Percentiles rank a stretch among this genome's conserved stretches.
Evolutionary conservation across 2,329 filamentous ascomycete species (phyloP).

Genomic region (Rhynchosporium agropyri): DNA sequence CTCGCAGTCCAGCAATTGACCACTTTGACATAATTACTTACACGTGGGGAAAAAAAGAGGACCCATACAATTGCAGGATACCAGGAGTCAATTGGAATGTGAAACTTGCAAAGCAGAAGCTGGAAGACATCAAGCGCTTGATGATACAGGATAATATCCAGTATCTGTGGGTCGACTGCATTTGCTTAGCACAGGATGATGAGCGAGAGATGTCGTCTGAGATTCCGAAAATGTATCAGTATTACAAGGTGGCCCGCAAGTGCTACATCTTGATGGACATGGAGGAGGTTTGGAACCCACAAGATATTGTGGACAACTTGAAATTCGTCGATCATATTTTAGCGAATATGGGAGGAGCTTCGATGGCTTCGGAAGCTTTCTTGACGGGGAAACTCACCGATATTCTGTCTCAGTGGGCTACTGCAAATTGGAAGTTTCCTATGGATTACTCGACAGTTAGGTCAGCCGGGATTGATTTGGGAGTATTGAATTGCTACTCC

Average conservation of each 20-base stretch:
- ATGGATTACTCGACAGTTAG: slow-evolving; percentile 18
- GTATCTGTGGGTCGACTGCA: slow-evolving; percentile 35
- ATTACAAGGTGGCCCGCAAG: slow-evolving; percentile 33
- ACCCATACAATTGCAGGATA: slow-evolving; percentile 23
- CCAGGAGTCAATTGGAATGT: slow-evolving; percentile 26
- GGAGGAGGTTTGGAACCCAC: slow-evolving; percentile 40
- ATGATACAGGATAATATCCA: slow-evolving; percentile 22
- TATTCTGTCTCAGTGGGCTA: slow-evolving; percentile 24
- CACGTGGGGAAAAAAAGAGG: slow-evolving; percentile 22
- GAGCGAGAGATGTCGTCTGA: slow-evolving; percentile 22
- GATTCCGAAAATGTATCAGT: slow-evolving; percentile 24
- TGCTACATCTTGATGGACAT: slow-evolving; percentile 42
- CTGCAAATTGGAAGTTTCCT: slow-evolving; percentile 17
- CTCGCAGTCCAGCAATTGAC: slow-evolving; percentile 6
- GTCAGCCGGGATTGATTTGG: slow-evolving; percentile 21
- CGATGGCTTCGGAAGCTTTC: slow-evolving; percentile 35
- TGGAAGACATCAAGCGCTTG: slow-evolving; percentile 30
- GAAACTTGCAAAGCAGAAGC: slow-evolving; percentile 17
- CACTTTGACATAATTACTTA: slow-evolving; percentile 28
- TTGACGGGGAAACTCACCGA: slow-evolving; percentile 30
- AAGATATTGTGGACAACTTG: slow-evolving; percentile 41
- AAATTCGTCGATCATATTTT: slow-evolving; percentile 41
- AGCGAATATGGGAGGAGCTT: slow-evolving; percentile 31
- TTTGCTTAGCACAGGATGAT: slow-evolving; percentile 36
- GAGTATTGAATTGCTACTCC: slow-evolving; percentile 25